Base-by-base conservation (phyloP, 2,329 filamentous ascomycete genomes). In the Orbilia ellipsospora region DNA sequence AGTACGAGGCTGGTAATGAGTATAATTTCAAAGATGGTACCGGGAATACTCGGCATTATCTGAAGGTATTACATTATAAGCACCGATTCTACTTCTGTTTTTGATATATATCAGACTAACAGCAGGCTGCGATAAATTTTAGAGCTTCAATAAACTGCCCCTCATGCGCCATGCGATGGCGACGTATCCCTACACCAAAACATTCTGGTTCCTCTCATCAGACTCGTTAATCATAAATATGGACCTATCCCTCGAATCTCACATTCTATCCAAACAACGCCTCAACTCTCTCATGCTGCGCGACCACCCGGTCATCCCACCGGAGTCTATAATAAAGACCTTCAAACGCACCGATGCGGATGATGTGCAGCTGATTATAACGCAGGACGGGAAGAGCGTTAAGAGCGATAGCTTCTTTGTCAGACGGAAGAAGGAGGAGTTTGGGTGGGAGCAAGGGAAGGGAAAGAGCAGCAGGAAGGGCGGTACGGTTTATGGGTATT, bases 291-390 rank as follows among this genome's bases (percentile, higher is more conserved):
- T 92, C 68, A 97, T 98, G 92, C 88, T 95, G 79, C 91, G 89
- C 81, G 92, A 97, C 82, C 87, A 90, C 64, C 89, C 95, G 4
- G 89, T 99, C 60, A 94, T 98, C 7, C 95, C 94, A 1, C 95
- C 96, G 0, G 93, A 97, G 83, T 96, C 93, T 83, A 94, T 99
- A 79, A 98, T 99, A 84, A 94, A 92, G 85, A 98, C 96, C 0
- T 97, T 96, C 81, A 85, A 87, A 15, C 90, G 96, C 80, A 85
- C 97, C n/a, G 89, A 88, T 77, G 90, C 89, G 42, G 86, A 91
- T 52, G 88, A 93, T 67, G 89, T 96, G 50, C 92, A 96, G 78
- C 85, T 98, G 13, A 87, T 97, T 45, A 82, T 97, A 44, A 91
- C 92, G 5, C 93, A 97, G 83, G 95, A 99, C 81, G 88, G 87